Evolutionary conservation across 352 stramenopile species (phyloP).

Genomic region (Pythium aquatile): DNA sequence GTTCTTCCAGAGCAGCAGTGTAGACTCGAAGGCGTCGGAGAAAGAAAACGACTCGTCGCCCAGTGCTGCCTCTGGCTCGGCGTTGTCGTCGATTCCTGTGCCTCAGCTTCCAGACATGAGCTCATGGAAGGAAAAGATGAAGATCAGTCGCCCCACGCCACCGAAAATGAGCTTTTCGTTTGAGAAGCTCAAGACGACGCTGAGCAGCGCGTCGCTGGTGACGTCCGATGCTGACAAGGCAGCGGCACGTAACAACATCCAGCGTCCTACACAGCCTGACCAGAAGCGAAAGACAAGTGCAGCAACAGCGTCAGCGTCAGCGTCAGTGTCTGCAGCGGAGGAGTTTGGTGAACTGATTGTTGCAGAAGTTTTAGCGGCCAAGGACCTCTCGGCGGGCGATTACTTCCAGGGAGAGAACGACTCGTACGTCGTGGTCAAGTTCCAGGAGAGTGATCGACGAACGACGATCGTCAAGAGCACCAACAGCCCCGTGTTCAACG

Average conservation of each 20-base stretch:
- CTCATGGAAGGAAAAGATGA: conserved; percentile 49
- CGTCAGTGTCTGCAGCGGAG: conserved; percentile 12
- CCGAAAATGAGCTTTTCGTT: conserved; percentile 41
- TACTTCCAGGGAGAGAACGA: conserved; percentile 41
- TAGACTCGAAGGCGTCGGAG: background rate
- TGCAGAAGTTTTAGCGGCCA: conserved; percentile 57
- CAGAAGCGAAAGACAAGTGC: conserved; percentile 16
- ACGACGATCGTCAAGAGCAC: conserved; percentile 31
- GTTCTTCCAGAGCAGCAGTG: conserved; percentile 18
- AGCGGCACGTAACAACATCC: conserved; percentile 41
- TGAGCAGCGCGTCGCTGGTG: conserved; percentile 17
- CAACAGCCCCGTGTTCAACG: conserved; percentile 47
- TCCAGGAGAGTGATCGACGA: conserved; percentile 37
- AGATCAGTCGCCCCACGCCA: conserved; percentile 28
- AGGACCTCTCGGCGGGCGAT: conserved; percentile 42
- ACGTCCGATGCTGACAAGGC: conserved; percentile 18
- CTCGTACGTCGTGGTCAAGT: conserved; percentile 43
- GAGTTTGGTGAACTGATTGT: conserved; percentile 69
- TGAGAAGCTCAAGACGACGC: conserved; percentile 49
- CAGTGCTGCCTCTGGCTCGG: conserved; percentile 1
- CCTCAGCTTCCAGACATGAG: conserved; percentile 34
- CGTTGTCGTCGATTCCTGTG: conserved; percentile 21
- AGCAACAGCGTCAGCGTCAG: background rate
- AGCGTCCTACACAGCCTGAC: conserved; percentile 33
- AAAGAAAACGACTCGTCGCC: conserved; percentile 23